These are phyloP conservation scores for Fraxinus angustifolia DNA, from an alignment of 305 asterid species.

Conservation along the genomic window DNA sequence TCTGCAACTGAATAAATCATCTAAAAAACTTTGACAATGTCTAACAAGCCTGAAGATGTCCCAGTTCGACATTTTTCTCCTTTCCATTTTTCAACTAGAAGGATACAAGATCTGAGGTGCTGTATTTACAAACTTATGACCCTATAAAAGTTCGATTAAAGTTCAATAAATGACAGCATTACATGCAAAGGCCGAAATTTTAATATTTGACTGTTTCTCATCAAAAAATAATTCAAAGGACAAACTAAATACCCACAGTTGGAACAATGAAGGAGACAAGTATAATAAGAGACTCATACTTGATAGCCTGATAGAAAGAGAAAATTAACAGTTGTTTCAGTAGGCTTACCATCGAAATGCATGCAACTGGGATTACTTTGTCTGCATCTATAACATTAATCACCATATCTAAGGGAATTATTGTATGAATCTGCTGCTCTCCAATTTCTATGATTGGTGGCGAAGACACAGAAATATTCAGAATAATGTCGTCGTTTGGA, in stretches of 20 bases:
- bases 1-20: conserved; percentile 2
- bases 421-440: conserved; percentile 41
- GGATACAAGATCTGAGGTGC: background rate
- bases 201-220: background rate
- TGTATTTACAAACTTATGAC: conserved; percentile 7
- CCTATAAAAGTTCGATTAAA: background rate
- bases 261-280: background rate
- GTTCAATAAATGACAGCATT: background rate
- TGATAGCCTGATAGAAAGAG: background rate
- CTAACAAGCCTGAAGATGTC: background rate
- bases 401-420: conserved; percentile 53
- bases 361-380: conserved; percentile 62
- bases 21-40: background rate
- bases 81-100: background rate
- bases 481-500: conserved; percentile 67
- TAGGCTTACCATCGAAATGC: conserved; percentile 70
- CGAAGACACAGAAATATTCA: conserved; percentile 62
- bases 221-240: background rate
- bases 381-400: conserved; percentile 60
- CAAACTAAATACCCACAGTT: background rate
- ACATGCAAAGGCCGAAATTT: background rate
- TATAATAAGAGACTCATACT: background rate
- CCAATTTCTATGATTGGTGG: conserved; percentile 56
- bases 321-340: background rate
- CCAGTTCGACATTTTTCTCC: conserved; percentile 9